Conservation (phyloP, 495 filamentous ascomycete genomes). For the Echria macrotheca region DNA sequence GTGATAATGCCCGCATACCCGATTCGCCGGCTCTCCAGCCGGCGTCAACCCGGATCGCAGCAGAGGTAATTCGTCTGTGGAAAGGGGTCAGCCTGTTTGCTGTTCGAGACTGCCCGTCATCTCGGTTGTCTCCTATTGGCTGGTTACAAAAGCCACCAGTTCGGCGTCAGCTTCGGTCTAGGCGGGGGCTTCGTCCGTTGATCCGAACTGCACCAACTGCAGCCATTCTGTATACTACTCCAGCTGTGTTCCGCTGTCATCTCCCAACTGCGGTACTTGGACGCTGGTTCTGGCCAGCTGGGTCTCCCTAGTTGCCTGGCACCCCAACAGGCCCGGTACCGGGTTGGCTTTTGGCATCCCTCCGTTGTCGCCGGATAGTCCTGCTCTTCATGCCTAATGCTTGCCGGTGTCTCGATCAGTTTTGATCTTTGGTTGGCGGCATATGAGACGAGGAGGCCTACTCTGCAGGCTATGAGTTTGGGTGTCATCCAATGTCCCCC, state of each 20-base stretch:
- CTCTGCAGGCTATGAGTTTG: too few species aligned
- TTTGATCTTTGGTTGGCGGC: conserved; percentile 32
- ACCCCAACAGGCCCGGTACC: too few species aligned
- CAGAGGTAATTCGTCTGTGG: too few species aligned
- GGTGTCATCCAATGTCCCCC: too few species aligned
- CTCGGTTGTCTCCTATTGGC: neutral
- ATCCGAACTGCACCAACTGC: conserved; percentile 2
- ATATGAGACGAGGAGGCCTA: conserved; percentile 39
- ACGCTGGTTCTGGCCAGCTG: too few species aligned
- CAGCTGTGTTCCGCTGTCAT: too few species aligned
- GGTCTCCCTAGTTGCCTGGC: too few species aligned
- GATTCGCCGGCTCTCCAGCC: too few species aligned
- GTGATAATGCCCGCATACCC: too few species aligned
- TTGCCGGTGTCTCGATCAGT: conserved; percentile 39
- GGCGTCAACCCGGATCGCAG: neutral
- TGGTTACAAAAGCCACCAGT: neutral
- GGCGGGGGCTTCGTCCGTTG: conserved; percentile 2
- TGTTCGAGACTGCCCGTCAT: neutral
- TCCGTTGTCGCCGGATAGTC: conserved; percentile 11
- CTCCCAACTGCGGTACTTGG: too few species aligned
- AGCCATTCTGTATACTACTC: neutral
- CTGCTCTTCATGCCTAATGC: conserved; percentile 9
- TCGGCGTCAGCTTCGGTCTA: neutral
- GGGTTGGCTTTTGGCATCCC: neutral
- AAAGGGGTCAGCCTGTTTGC: too few species aligned